These are phyloP conservation scores for Solanum medicagineum DNA, from an alignment of 257 asterid genomes.

Conservation along the genomic window DNA sequence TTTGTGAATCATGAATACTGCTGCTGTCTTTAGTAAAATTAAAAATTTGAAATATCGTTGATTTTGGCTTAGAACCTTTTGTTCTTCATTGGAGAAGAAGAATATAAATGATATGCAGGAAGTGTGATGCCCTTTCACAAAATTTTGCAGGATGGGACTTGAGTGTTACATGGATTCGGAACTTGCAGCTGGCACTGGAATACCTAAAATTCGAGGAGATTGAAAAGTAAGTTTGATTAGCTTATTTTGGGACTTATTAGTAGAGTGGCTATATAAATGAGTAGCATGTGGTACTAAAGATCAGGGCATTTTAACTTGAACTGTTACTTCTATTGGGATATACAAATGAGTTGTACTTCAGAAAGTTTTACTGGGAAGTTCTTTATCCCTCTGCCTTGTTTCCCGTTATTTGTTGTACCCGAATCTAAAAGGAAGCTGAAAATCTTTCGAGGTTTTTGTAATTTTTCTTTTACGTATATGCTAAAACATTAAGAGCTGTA, in stretches of 20 bases:
- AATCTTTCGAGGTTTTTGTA: background rate
- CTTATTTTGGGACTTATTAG: background rate
- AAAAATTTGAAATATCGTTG: background rate
- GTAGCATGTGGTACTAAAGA: background rate
- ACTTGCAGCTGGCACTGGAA: slow-evolving; percentile 77
- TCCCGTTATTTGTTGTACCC: background rate
- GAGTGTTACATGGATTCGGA: slow-evolving; percentile 63
- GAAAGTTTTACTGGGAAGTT: background rate
- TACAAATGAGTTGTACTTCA: background rate
- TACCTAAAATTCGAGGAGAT: slow-evolving; percentile 78
- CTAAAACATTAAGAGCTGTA: background rate
- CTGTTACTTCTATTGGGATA: background rate
- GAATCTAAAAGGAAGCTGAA: background rate
- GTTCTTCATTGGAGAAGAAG: slow-evolving; percentile 5
- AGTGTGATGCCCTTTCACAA: background rate
- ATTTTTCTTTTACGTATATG: background rate
- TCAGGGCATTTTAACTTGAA: background rate
- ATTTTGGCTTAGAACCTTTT: background rate
- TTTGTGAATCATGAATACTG: background rate
- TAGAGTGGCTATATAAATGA: background rate
- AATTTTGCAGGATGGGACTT: slow-evolving; percentile 71
- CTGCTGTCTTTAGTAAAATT: background rate
- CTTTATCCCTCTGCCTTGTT: background rate
- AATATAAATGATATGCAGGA: background rate
- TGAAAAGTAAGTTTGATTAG: slow-evolving; percentile 48